Evolutionary conservation across 768 basidiomycete genomes (phyloP), one percentile per base, ranked within the genome.

Genomic region (Grammothele lineata): DNA sequence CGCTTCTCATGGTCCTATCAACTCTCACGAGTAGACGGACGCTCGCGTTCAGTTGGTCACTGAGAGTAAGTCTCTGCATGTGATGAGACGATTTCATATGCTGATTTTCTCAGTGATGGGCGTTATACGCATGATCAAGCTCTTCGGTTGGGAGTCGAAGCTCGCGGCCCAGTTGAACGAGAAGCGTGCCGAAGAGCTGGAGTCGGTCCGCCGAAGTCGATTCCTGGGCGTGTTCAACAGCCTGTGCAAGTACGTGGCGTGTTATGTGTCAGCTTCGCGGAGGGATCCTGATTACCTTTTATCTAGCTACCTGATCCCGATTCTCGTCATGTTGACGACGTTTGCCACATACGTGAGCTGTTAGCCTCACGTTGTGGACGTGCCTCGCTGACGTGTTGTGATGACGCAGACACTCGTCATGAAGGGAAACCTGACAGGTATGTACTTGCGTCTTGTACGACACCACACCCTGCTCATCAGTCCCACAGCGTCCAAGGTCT

Each of bases 271-370:
- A n/a, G n/a, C n/a, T n/a, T 7, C 32, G 24, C 40, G n/a, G n/a
- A 24, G 41, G 4, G 46, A 38, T n/a, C 22, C 3, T 19, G 27
- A 30, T 18, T 11, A 22, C 7, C 15, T 27, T 25, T 4, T 27
- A 84, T 40, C 5, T 33, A 85, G 81, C 58, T 77, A 70, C 53
- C 44, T 78, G 22, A 73, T 87, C 36, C 85, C 86, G 0, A 57
- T 86, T 11, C 33, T 75, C 1, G 80, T 77, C 24, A 87, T 87
- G 85, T 55, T 83, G 25, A 71, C 75, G 14, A 80, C 82, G 2
- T 87, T 77, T 56, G 68, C 74, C 3, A 71, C 76, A 5, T 87
- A 81, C 53, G 71, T 81, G 64, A 45, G 77, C 58, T 14, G 17
- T n/a, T n/a, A n/a, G n/a, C n/a, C n/a, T n/a, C n/a, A n/a, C n/a